Conservation (phyloP, 371 early-diverging fungal species). For the Modicella reniformis region DNA sequence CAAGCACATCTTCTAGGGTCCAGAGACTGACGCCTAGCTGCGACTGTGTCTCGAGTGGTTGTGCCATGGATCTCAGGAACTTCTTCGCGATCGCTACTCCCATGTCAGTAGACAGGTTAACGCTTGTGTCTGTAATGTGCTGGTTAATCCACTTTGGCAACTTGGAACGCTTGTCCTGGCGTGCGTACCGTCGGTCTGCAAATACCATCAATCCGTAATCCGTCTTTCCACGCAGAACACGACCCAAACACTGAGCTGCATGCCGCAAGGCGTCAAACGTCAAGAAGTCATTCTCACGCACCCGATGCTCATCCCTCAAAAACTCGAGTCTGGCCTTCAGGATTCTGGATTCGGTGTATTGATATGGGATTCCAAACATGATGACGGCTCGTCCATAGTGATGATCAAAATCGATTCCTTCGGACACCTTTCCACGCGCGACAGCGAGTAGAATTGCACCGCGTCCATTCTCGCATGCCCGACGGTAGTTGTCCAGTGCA, state of each 20-base stretch:
- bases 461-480: conserved; percentile 98
- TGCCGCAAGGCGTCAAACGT: conserved; percentile 99
- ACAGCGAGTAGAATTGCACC: conserved; percentile 98
- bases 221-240: conserved; percentile 97
- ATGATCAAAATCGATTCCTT: conserved; percentile 99
- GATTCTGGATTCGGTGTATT: conserved; percentile 97
- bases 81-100: conserved; percentile 92
- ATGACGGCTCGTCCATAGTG: conserved; percentile 98
- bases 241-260: conserved; percentile 99
- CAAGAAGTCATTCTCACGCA: conserved; percentile 98
- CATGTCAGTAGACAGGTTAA: conserved; percentile 98
- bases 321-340: conserved; percentile 97
- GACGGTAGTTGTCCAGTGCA: conserved; percentile 95
- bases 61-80: conserved; percentile 97
- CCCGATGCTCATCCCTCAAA: conserved; percentile 90
- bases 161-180: conserved; percentile 94
- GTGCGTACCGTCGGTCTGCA: conserved; percentile 96
- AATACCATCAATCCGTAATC: conserved; percentile 99
- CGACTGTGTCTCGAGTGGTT: conserved; percentile 83
- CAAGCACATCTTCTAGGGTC: conserved; percentile 70
- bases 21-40: conserved; percentile 73
- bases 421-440: conserved; percentile 99
- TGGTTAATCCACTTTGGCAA: conserved; percentile 98
- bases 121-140: conserved; percentile 89
- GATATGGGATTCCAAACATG: conserved; percentile 99